Evolutionary conservation across 495 filamentous ascomycete genomes (phyloP).

Genomic region (Penicillium lividum): DNA sequence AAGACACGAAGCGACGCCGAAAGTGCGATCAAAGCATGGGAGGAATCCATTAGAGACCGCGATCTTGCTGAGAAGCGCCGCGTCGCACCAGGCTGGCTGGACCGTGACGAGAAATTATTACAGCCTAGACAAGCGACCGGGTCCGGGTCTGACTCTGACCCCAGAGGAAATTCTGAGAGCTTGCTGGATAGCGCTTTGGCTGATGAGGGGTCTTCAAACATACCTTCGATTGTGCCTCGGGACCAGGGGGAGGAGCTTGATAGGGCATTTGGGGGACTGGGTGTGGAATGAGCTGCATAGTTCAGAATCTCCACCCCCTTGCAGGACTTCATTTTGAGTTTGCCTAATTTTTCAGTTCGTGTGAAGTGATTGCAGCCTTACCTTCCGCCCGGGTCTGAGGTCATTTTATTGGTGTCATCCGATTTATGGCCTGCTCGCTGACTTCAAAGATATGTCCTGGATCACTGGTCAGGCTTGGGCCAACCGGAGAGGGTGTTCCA

Average conservation of each 20-base stretch:
- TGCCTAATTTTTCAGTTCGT: not conserved
- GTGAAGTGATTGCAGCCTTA: not conserved
- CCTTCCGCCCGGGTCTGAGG: not conserved
- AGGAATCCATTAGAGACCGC: slow-evolving; percentile 66
- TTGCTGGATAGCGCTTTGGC: slow-evolving; percentile 48
- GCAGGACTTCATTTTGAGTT: not conserved
- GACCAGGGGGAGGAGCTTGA: slow-evolving; percentile 80
- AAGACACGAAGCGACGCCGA: slow-evolving; percentile 64
- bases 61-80: slow-evolving; percentile 91
- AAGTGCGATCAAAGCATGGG: slow-evolving; percentile 65
- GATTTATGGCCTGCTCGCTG: too few relatives aligned
- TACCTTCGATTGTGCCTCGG: slow-evolving; percentile 51
- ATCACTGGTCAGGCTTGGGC: too few relatives aligned
- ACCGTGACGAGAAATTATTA: slow-evolving; percentile 81
- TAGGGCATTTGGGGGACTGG: slow-evolving; percentile 79
- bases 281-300: slow-evolving; percentile 40
- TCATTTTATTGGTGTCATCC: too few relatives aligned
- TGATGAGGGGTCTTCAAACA: slow-evolving; percentile 38
- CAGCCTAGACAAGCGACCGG: slow-evolving; percentile 55
- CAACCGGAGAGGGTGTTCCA: not conserved
- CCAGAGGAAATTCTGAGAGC: slow-evolving; percentile 36
- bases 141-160: slow-evolving; percentile 3
- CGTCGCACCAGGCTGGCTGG: slow-evolving; percentile 91
- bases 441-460: too few relatives aligned
- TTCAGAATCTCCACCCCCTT: not conserved